These are phyloP conservation scores for Digitaria exilis DNA, from an alignment of 202 grass and related monocot genomes.

Conservation along the genomic window DNA sequence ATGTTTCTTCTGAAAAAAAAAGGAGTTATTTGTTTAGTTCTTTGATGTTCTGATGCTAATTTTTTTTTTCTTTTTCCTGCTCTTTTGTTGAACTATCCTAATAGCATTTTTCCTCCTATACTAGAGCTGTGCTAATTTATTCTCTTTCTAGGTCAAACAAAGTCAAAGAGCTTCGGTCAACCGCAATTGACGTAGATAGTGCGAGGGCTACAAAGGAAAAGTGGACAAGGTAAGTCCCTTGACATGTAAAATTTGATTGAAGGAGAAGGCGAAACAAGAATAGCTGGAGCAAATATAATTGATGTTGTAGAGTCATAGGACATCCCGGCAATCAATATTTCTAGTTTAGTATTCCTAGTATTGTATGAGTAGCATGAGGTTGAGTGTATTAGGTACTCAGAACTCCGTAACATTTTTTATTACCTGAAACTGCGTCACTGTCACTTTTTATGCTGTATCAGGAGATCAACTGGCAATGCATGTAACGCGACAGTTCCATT, in stretches of 20 bases:
- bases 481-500: neutral
- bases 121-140: constrained; percentile 29
- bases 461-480: neutral
- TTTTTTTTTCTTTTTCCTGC: neutral
- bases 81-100: constrained; percentile 14
- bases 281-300: neutral
- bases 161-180: constrained; percentile 74
- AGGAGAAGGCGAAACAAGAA: neutral
- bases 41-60: neutral
- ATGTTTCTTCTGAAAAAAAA: constrained; percentile 13
- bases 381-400: neutral
- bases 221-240: constrained; percentile 50
- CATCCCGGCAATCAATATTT: neutral
- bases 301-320: neutral
- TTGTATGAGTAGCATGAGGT: neutral
- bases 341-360: neutral
- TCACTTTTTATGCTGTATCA: constrained; percentile 33
- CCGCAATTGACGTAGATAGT: constrained; percentile 42
- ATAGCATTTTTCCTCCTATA: neutral
- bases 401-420: constrained; percentile 19
- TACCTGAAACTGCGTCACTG: constrained; percentile 30
- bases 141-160: constrained; percentile 60
- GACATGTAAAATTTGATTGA: constrained; percentile 20
- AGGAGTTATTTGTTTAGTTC: neutral
- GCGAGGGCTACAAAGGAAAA: constrained; percentile 54